A percentile compares a stretch with the other conserved stretches of the same genome.
phyloP scores from a whole-genome alignment of 352 stramenopile genomes.

The Phytophthora kernoviae region DNA sequence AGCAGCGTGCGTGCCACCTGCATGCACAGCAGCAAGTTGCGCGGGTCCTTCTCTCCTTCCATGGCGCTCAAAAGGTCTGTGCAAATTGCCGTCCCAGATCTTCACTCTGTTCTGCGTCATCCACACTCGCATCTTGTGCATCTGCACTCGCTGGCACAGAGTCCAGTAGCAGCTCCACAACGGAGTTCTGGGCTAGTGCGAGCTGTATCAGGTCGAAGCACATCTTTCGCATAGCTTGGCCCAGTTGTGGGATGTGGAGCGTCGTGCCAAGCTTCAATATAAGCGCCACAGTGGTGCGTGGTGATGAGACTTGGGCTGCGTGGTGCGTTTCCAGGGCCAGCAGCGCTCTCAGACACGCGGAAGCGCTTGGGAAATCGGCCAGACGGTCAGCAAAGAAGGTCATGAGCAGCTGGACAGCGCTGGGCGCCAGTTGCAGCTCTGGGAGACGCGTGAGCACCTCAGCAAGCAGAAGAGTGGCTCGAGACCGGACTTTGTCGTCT shows the following conservation, averaged over 20 bases:
- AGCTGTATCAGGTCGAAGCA: constrained; percentile 86
- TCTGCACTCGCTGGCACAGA: constrained; percentile 23
- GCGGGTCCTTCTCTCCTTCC: constrained; percentile 91
- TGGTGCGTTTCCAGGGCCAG: constrained; percentile 79
- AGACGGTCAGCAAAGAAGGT: constrained; percentile 88
- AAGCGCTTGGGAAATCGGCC: constrained; percentile 84
- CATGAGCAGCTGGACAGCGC: constrained; percentile 75
- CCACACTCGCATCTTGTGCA: constrained; percentile 20
- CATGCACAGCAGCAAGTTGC: constrained; percentile 83
- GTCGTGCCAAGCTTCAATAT: constrained; percentile 65
- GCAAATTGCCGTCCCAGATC: constrained; percentile 66
- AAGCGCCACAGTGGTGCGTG: constrained; percentile 57
- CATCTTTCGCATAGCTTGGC: constrained; percentile 87
- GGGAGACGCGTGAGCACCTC: constrained; percentile 90
- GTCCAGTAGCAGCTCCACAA: constrained; percentile 61
- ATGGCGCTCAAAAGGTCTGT: constrained; percentile 82
- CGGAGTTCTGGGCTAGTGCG: constrained; percentile 55
- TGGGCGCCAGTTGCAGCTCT: constrained; percentile 75
- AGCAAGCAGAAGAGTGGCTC: constrained; percentile 83
- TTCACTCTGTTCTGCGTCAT: constrained; percentile 28
- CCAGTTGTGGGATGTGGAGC: constrained; percentile 81
- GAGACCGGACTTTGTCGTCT: constrained; percentile 82
- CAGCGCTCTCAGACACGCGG: constrained; percentile 74
- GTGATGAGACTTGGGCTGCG: constrained; percentile 51
- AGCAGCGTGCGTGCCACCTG: constrained; percentile 71